Evolutionary conservation across 352 stramenopile genomes (phyloP).

Genomic region (Pythium rhizo-oryzae): DNA sequence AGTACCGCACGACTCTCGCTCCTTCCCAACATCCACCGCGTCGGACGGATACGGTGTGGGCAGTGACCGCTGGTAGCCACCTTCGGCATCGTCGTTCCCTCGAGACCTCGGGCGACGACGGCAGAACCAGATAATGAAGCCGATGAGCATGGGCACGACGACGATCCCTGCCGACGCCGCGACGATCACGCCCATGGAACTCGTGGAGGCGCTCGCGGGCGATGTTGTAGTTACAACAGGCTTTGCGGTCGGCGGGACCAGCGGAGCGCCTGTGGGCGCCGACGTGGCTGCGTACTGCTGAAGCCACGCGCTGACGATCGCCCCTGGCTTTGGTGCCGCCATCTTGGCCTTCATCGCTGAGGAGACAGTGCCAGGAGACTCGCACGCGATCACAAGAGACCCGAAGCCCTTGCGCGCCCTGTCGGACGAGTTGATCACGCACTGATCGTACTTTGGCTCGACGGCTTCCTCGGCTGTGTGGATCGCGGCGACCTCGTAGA

Average conservation of each 20-base stretch:
- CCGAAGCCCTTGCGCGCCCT: neutral
- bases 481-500: conserved; percentile 17
- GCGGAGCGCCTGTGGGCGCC: neutral
- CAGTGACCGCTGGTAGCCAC: neutral
- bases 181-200: neutral
- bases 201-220: neutral
- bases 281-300: neutral
- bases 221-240: neutral
- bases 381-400: conserved; percentile 15
- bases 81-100: too few species aligned
- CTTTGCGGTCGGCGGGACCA: neutral
- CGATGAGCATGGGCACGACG: conserved; percentile 2
- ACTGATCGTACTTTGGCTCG: neutral
- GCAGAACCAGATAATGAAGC: conserved; percentile 7
- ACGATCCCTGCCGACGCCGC: neutral
- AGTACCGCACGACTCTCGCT: too few species aligned
- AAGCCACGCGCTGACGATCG: conserved; percentile 19
- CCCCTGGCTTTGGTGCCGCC: neutral
- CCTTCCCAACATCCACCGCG: too few species aligned
- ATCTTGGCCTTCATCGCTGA: neutral
- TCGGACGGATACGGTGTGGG: too few species aligned
- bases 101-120: neutral
- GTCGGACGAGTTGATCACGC: neutral
- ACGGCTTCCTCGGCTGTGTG: neutral
- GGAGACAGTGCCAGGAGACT: neutral